Evolutionary conservation across 139 green algal genomes (phyloP).

Genomic region (Micromonas pusilla): DNA sequence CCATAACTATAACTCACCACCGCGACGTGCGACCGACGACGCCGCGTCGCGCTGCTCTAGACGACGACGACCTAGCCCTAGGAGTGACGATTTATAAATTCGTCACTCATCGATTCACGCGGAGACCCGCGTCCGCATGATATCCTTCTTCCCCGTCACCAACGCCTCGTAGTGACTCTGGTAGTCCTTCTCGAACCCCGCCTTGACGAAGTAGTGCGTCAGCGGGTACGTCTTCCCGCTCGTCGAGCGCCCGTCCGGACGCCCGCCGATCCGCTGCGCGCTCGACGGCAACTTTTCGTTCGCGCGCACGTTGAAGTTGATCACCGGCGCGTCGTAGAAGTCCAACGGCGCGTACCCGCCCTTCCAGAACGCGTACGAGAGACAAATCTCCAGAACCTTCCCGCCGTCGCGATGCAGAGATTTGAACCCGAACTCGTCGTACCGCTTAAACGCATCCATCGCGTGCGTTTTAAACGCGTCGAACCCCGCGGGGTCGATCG

Average conservation of each 20-base stretch:
- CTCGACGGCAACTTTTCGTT: neutral
- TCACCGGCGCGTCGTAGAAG: neutral
- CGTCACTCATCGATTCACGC: too few species aligned
- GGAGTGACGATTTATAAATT: too few species aligned
- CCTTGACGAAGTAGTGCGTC: neutral
- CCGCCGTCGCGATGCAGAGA: neutral
- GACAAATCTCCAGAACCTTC: neutral
- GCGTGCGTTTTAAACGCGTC: neutral
- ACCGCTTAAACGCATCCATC: neutral
- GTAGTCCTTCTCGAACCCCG: neutral
- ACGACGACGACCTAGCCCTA: too few species aligned
- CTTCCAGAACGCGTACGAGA: neutral
- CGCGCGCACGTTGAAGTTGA: neutral
- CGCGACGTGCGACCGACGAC: too few species aligned
- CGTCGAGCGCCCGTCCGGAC: neutral
- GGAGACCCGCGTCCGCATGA: too few species aligned
- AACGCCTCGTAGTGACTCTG: neutral
- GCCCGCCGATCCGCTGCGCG: neutral
- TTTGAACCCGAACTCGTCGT: neutral
- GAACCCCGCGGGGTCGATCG: neutral
- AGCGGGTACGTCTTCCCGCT: neutral
- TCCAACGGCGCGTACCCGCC: neutral
- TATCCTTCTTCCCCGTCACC: too few species aligned
- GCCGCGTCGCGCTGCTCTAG: too few species aligned
- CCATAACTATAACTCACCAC: too few species aligned